Evolutionary conservation across 2,329 filamentous ascomycete species (phyloP).

Genomic region (Penicillium occitanis): DNA sequence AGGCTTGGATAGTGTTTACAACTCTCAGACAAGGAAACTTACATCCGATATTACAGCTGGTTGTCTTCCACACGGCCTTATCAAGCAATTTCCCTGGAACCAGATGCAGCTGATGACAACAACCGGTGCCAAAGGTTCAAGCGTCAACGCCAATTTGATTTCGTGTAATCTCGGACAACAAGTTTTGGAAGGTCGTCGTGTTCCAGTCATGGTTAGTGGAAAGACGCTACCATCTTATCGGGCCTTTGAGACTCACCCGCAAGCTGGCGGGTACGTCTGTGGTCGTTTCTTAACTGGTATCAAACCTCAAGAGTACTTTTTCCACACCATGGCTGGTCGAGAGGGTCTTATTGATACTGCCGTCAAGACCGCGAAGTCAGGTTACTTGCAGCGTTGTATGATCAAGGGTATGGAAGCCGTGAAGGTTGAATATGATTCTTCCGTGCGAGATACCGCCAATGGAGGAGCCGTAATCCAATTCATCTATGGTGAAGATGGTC

Average conservation of each 20-base stretch:
- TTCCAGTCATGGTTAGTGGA: constrained; percentile 96
- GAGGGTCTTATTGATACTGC: constrained; percentile 98
- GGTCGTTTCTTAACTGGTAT: constrained; percentile 98
- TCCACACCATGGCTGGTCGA: constrained; percentile 98
- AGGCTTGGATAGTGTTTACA: constrained; percentile 85
- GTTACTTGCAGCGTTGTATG: constrained; percentile 92
- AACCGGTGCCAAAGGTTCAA: constrained; percentile 88
- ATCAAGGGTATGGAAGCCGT: constrained; percentile 99
- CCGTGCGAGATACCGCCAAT: constrained; percentile 83
- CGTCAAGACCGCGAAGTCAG: constrained; percentile 95
- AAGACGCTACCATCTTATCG: constrained; percentile 94
- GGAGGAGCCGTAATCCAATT: constrained; percentile 93
- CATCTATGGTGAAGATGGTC: constrained; percentile 91
- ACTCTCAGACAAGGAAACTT: constrained; percentile 65
- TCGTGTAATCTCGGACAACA: constrained; percentile 97
- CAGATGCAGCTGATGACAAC: constrained; percentile 99
- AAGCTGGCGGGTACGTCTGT: constrained; percentile 89
- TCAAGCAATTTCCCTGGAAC: constrained; percentile 92
- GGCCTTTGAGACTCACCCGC: constrained; percentile 82
- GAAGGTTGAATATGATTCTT: constrained; percentile 87
- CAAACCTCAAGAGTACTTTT: constrained; percentile 96
- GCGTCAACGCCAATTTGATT: constrained; percentile 95
- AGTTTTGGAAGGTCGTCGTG: constrained; percentile 88
- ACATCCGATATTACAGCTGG: constrained; percentile 75
- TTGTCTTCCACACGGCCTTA: constrained; percentile 77